Percentiles rank a stretch among this genome's conserved stretches.
These are phyloP conservation scores for Taphrina betulina DNA, from an alignment of 1,139 yeast genomes.

Conservation along the genomic window DNA sequence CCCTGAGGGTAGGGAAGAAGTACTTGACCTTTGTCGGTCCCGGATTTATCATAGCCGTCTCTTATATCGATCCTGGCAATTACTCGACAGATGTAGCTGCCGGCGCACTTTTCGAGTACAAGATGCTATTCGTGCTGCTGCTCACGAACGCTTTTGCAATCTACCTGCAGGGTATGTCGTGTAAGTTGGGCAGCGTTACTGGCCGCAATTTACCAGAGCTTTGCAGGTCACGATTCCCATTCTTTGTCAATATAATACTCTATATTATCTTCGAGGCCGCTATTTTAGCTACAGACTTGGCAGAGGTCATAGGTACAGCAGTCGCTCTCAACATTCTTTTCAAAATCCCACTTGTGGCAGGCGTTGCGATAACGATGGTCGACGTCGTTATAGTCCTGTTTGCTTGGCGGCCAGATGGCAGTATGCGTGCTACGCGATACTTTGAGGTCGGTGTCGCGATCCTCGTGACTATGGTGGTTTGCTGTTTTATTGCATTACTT, in stretches of 20 bases:
- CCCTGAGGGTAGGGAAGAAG: too few species aligned
- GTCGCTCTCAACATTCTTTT: constrained; percentile 81
- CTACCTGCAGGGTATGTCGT: constrained; percentile 75
- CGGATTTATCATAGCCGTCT: constrained; percentile 90
- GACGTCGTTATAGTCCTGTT: constrained; percentile 82
- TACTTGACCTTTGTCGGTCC: constrained; percentile 60
- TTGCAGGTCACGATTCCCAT: constrained; percentile 72
- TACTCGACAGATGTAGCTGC: constrained; percentile 94
- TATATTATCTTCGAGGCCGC: constrained; percentile 82
- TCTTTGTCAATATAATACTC: constrained; percentile 58
- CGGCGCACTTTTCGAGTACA: constrained; percentile 83
- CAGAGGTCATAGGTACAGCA: constrained; percentile 93
- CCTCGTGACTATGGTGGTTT: constrained; percentile 76
- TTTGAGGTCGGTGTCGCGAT: constrained; percentile 79
- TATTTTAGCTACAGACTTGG: constrained; percentile 87
- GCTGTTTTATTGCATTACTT: constrained; percentile 80
- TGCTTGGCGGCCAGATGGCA: constrained; percentile 87
- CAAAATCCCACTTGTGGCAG: constrained; percentile 69
- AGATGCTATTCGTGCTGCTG: constrained; percentile 73
- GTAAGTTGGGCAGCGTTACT: constrained; percentile 84
- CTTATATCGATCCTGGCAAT: constrained; percentile 97
- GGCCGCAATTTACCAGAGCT: constrained; percentile 83
- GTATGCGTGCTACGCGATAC: constrained; percentile 70
- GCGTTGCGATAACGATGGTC: constrained; percentile 76
- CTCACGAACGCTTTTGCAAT: constrained; percentile 86